Base-by-base conservation (phyloP, 805 yeast species). In the Metschnikowia santaceciliae region DNA sequence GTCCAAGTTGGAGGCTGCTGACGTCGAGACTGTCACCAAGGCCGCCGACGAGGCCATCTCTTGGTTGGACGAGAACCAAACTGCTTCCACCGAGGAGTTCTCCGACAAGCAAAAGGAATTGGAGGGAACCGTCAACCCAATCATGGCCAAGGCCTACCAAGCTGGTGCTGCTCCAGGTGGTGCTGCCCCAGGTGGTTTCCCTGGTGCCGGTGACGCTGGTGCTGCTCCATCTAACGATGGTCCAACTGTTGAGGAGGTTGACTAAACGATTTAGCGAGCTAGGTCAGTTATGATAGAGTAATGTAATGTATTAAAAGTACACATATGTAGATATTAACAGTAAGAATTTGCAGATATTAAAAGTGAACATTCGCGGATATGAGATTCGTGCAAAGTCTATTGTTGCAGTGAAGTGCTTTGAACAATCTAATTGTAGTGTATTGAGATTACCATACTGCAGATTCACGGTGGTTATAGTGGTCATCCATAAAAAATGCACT, bases 91-190 rank as follows among this genome's bases (percentile, higher is more conserved):
- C 53, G 97, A 92, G 70, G 98, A 91, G 81, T 91, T 76, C 74
- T 80, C 83, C 68, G 96, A 87, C 76, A 86, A 82, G 80, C 96
- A 90, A 80, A 91, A 91, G 85, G 97, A 90, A 77, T 84, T 91
- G 67, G 97, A 92, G 81, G 86, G 82, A 63, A 80, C 86, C 75
- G 96, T 96, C 62, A 91, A 91, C 82, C 97, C 97, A 74, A 89
- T 91, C 77, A 86, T 91, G 90, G 82, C 90, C 72, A 90, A 91
- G 82, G 90, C 94, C 82, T 92, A 92, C 85, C 94, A 88, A 75
- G 90, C 86, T 61, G 96, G 90, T 72, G 96, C 90, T 72, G 86
- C 84, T 60, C 84, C 86, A 66, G 87, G 80, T 61, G 89, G 79
- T 62, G 78, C 76, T 58, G 78, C 71, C 50, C 58, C 54, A 46